Conservation (phyloP, 495 filamentous ascomycete species). For the Penicillium soppii region DNA sequence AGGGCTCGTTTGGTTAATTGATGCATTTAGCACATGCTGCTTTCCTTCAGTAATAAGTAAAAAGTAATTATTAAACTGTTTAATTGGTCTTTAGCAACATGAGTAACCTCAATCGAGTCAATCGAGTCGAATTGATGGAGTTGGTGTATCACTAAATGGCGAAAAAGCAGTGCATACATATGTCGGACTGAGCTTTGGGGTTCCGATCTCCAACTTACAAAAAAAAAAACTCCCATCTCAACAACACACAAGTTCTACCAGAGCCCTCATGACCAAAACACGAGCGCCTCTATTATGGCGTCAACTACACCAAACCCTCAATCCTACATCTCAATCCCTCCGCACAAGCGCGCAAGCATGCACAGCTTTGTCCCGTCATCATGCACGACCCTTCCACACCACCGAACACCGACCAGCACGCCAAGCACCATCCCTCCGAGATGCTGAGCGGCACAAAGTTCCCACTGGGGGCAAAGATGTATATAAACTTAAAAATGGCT, state of each 20-base stretch:
- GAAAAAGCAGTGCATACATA: background rate
- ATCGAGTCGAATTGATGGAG: no score
- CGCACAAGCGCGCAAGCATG: background rate
- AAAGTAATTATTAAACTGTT: background rate
- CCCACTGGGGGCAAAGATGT: background rate
- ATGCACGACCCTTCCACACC: slow-evolving; percentile 21
- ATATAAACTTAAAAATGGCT: background rate
- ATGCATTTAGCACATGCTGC: slow-evolving; percentile 27
- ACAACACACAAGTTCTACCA: background rate
- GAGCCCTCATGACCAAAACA: slow-evolving; percentile 11
- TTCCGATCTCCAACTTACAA: slow-evolving; percentile 12
- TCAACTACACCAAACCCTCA: slow-evolving; percentile 7
- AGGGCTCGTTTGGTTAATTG: slow-evolving; percentile 31
- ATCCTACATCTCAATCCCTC: background rate
- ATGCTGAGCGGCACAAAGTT: background rate
- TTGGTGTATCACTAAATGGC: background rate
- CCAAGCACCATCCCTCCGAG: background rate
- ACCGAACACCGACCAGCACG: slow-evolving; percentile 1
- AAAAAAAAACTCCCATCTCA: slow-evolving; percentile 3
- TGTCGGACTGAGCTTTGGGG: background rate
- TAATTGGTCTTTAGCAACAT: background rate
- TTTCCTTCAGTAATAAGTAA: background rate
- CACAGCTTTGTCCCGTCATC: slow-evolving; percentile 7
- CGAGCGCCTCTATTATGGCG: slow-evolving; percentile 13
- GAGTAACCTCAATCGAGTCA: no score